These are phyloP conservation scores for Polyrhizophydium stewartii DNA, from an alignment of 371 early-diverging fungal species.

Conservation along the genomic window DNA sequence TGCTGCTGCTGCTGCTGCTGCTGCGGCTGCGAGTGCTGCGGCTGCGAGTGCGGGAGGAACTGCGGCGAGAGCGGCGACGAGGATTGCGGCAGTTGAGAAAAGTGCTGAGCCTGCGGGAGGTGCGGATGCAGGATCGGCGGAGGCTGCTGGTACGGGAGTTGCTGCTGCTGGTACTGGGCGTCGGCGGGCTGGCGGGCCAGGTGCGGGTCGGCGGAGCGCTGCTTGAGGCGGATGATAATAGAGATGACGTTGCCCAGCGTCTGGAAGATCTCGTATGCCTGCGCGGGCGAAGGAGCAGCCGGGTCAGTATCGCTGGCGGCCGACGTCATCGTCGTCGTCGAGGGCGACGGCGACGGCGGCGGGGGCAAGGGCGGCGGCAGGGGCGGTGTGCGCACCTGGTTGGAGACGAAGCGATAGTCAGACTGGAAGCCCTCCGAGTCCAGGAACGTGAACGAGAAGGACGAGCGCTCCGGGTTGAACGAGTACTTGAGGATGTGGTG, in stretches of 20 bases:
- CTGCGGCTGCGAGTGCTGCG: background rate
- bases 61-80: too few relatives aligned
- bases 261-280: slow-evolving; percentile 20
- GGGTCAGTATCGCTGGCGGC: background rate
- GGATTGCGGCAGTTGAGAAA: too few relatives aligned
- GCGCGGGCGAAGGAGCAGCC: background rate
- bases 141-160: background rate
- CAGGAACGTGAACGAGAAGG: slow-evolving; percentile 21
- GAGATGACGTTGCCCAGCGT: slow-evolving; percentile 21
- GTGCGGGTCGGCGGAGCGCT: background rate
- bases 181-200: background rate
- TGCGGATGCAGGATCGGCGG: background rate
- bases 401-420: slow-evolving; percentile 18
- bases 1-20: background rate
- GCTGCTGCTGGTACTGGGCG: background rate
- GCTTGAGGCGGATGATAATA: slow-evolving; percentile 18
- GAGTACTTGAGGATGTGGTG: slow-evolving; percentile 24
- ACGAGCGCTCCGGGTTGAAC: slow-evolving; percentile 13
- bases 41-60: background rate
- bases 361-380: too few relatives aligned
- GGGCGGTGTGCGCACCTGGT: slow-evolving; percentile 7
- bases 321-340: background rate
- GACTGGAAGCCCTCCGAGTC: slow-evolving; percentile 14
- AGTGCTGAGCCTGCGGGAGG: too few relatives aligned
- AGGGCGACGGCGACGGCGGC: background rate